phyloP scores from a whole-genome alignment of 2,329 filamentous ascomycete species.

The Diplodia scrobiculata region DNA sequence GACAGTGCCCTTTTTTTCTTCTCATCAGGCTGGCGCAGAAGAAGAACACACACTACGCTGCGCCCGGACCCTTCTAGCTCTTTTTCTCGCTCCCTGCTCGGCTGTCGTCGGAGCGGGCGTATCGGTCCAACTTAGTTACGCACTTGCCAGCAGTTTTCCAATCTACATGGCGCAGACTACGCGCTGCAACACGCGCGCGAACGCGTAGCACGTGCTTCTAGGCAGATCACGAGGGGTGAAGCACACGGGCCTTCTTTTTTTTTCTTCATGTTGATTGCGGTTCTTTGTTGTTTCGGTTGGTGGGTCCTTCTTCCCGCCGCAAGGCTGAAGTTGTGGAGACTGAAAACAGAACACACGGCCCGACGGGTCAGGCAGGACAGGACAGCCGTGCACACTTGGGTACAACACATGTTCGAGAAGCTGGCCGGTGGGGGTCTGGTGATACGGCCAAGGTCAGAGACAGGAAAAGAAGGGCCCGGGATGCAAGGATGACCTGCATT shows the following conservation, averaged over 20 bases:
- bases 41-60: not conserved
- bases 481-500: too few species aligned
- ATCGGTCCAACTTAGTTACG: not conserved
- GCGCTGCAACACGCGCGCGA: not conserved
- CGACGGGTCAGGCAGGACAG: not conserved
- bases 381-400: too few species aligned
- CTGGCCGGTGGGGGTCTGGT: too few species aligned
- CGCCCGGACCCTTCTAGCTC: not conserved
- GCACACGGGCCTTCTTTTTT: not conserved
- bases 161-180: not conserved
- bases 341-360: not conserved
- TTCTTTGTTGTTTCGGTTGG: not conserved
- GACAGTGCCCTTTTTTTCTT: not conserved
- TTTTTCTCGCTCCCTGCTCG: not conserved
- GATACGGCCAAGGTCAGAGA: too few species aligned
- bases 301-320: not conserved
- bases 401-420: too few species aligned
- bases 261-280: not conserved
- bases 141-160: not conserved
- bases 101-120: not conserved
- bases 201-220: not conserved
- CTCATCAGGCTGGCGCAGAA: not conserved
- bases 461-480: too few species aligned
- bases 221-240: not conserved
- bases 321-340: not conserved